A percentile compares a stretch with the other conserved stretches of the same genome.
Conservation (phyloP, 495 filamentous ascomycete genomes). For the Achaetomiella virescens region DNA sequence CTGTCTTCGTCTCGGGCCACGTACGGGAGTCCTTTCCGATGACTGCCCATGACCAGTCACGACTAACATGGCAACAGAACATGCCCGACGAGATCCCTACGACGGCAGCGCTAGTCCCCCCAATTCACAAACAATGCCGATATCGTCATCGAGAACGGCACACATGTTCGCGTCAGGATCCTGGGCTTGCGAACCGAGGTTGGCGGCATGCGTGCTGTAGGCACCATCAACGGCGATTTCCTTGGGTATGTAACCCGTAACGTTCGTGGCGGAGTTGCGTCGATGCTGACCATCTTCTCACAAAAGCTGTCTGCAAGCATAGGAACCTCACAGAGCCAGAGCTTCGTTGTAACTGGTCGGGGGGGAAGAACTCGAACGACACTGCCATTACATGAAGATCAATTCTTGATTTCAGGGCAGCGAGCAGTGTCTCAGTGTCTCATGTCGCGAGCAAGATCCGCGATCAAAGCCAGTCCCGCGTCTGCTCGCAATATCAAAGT, state of each 20-base stretch:
- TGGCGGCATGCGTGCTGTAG: slow-evolving; percentile 90
- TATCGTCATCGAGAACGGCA: slow-evolving; percentile 87
- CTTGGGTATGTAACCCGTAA: slow-evolving; percentile 38
- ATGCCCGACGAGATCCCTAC: slow-evolving; percentile 88
- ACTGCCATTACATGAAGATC: no score
- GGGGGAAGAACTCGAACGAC: neutral
- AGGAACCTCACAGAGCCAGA: neutral
- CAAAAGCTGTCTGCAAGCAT: slow-evolving; percentile 13
- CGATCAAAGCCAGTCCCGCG: no score
- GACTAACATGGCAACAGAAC: slow-evolving; percentile 49
- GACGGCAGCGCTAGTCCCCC: slow-evolving; percentile 83
- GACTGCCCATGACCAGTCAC: neutral
- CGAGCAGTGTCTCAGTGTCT: no score
- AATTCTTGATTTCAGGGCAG: no score
- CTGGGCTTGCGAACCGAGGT: slow-evolving; percentile 88
- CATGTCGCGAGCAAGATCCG: no score
- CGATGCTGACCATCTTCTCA: neutral
- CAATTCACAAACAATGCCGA: slow-evolving; percentile 84
- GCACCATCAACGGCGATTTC: slow-evolving; percentile 87
- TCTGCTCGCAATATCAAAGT: no score
- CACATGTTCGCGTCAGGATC: slow-evolving; percentile 87
- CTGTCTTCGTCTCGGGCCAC: slow-evolving; percentile 80
- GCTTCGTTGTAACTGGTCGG: neutral
- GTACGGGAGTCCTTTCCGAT: slow-evolving; percentile 46
- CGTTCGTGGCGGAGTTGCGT: neutral